These are phyloP conservation scores for Mrakia blollopis DNA, from an alignment of 768 basidiomycete species.

Conservation along the genomic window DNA sequence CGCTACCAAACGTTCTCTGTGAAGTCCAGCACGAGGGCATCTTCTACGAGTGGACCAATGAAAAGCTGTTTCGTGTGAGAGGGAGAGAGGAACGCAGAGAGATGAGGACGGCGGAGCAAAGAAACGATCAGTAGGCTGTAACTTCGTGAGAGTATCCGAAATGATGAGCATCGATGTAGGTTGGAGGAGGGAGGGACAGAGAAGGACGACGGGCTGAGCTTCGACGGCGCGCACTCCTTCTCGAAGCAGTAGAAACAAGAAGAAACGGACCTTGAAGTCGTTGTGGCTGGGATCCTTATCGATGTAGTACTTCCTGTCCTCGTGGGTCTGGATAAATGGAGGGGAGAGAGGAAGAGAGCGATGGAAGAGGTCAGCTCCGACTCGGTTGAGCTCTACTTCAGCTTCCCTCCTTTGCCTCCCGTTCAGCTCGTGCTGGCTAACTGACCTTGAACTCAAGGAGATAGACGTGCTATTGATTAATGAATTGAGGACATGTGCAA, in stretches of 20 bases:
- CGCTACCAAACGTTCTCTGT: conserved; percentile 16
- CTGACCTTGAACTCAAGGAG: conserved; percentile 26
- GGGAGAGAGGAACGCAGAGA: background rate
- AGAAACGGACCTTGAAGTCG: conserved; percentile 20
- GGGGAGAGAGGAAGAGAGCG: background rate
- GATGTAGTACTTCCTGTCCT: conserved; percentile 11
- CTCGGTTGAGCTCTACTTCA: background rate
- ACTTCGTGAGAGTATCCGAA: no score
- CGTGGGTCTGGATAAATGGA: conserved; percentile 9
- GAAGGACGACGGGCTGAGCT: no score
- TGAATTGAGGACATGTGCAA: no score
- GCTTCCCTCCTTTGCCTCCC: background rate
- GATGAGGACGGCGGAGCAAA: no score
- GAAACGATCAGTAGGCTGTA: no score
- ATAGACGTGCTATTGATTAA: conserved; percentile 12
- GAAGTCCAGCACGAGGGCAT: conserved; percentile 22
- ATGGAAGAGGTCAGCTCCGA: background rate
- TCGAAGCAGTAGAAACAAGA: background rate
- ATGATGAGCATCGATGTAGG: no score
- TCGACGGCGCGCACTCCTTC: background rate
- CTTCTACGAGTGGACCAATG: conserved; percentile 2
- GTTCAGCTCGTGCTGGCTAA: background rate
- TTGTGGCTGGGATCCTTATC: conserved; percentile 9
- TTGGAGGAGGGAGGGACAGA: no score
- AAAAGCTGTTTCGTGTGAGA: background rate